Evolutionary conservation across 1,284 basidiomycete species (phyloP).

Genomic region (Filobasidium uniguttulatum): DNA sequence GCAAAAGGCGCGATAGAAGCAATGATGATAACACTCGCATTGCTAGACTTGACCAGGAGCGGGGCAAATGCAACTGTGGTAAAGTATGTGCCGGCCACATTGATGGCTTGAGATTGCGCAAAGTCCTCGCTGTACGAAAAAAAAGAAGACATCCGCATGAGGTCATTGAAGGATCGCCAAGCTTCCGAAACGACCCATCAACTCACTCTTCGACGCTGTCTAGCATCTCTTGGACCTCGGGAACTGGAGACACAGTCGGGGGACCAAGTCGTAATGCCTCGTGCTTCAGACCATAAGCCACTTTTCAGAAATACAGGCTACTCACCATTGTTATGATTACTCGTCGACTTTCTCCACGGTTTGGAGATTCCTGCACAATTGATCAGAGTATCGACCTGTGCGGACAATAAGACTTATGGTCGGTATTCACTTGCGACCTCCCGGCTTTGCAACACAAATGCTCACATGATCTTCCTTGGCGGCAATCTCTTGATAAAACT

Average conservation of each 20-base stretch:
- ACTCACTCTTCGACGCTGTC: slow-evolving; percentile 27
- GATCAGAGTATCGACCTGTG: slow-evolving; percentile 28
- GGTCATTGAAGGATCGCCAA: no score
- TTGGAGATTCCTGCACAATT: slow-evolving; percentile 30
- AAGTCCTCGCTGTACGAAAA: slow-evolving; percentile 28
- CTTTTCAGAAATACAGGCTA: not conserved
- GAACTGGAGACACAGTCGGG: slow-evolving; percentile 20
- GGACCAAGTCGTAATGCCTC: no score
- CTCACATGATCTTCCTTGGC: slow-evolving; percentile 19
- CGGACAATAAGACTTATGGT: not conserved
- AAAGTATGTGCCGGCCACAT: slow-evolving; percentile 30
- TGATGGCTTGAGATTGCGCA: slow-evolving; percentile 18
- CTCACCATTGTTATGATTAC: slow-evolving; percentile 25
- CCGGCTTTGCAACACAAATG: no score
- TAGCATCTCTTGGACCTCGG: slow-evolving; percentile 25
- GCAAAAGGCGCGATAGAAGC: slow-evolving; percentile 30
- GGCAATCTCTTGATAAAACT: slow-evolving; percentile 24
- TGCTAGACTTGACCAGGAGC: slow-evolving; percentile 26
- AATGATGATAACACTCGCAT: slow-evolving; percentile 29
- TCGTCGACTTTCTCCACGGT: slow-evolving; percentile 21
- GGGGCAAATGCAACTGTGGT: slow-evolving; percentile 29
- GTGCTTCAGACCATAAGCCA: not conserved
- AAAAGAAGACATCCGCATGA: no score
- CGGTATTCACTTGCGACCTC: no score
- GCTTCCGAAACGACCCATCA: no score